These are phyloP conservation scores for Citrus maxima DNA, from an alignment of 345 rosid species.

Conservation along the genomic window DNA sequence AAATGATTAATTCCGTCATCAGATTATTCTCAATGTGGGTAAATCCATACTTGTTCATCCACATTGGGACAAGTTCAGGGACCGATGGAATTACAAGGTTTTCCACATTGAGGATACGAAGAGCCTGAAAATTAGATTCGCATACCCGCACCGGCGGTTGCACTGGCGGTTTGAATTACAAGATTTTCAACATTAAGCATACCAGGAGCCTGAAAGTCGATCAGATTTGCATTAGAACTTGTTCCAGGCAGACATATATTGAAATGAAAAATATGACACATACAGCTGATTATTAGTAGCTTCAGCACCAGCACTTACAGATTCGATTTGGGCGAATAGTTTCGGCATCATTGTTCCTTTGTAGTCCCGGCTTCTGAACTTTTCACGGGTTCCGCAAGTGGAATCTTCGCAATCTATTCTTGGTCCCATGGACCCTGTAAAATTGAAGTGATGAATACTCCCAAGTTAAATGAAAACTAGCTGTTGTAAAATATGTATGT, in stretches of 20 bases:
- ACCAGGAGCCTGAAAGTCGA: slow-evolving; percentile 17
- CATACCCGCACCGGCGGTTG: background rate
- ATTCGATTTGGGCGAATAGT: background rate
- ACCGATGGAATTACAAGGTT: slow-evolving; percentile 29
- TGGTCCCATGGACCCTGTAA: slow-evolving; percentile 26
- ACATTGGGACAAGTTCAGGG: slow-evolving; percentile 2
- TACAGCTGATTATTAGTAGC: too few relatives aligned
- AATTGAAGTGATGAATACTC: background rate
- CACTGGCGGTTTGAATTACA: too few relatives aligned
- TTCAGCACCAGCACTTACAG: slow-evolving; percentile 10
- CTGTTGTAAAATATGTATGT: background rate
- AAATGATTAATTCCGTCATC: background rate
- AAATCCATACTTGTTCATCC: slow-evolving; percentile 18
- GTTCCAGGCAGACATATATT: background rate
- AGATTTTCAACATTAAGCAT: slow-evolving; percentile 12
- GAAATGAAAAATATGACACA: background rate
- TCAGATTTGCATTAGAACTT: background rate
- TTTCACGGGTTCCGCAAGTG: slow-evolving; percentile 16
- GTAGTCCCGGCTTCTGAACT: slow-evolving; percentile 5
- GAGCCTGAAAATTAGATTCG: slow-evolving; percentile 16
- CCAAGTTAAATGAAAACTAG: background rate
- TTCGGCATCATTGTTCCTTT: too few relatives aligned
- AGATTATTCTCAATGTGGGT: background rate
- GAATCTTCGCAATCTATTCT: slow-evolving; percentile 37
- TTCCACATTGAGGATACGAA: slow-evolving; percentile 8